Base-by-base conservation (phyloP, 768 basidiomycete species). In the Sporobolomyces pararoseus region DNA sequence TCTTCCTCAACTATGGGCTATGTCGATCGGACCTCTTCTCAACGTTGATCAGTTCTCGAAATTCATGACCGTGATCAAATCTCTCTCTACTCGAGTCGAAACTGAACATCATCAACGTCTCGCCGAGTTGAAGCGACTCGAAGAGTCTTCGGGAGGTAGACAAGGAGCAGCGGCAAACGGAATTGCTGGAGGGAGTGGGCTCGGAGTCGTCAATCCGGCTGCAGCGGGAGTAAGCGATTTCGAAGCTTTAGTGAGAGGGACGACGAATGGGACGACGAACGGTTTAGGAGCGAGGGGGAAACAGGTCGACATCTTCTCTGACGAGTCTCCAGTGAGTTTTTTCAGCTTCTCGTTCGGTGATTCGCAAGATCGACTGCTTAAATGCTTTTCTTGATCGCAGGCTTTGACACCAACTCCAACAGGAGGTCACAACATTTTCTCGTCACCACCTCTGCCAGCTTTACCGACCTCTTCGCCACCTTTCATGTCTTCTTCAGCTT, bases 51-150 rank as follows among this genome's bases (percentile, higher is more conserved):
- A 99, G 80, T 99, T 97, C 78, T 27, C 62, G 19, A 86, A 89
- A 9, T 98, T 98, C 80, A 98, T 98, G 91, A 79, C 80, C 72
- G 79, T 80, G 16, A 82, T 83, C 76, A 80, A 81, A 65, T 73
- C 76, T 7, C 79, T 83, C 2, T 79, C 90, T 23, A 86, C 89
- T 32, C 87, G 95, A 12, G 94, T 99, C 14, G 91, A 97, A 80
- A 85, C 85, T 74, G 96, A 98, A 78, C 96, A 98, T 73, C 83
- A 88, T 66, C 89, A 92, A 76, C 95, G 93, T 79, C 83, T 99
- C 13, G 87, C 91, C 46, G 96, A 98, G 78, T 89, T 92, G 2
- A 91, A 93, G 73, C 84, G 94, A 35, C 82, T 94, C 27, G 93
- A 96, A 77, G 90, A 92, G 25, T 73, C 77, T 19, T 61, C 49